A percentile compares a stretch with the other conserved stretches of the same genome.
Evolutionary conservation across 2,329 filamentous ascomycete species (phyloP).

Genomic region (Pestalotiopsis sp.): DNA sequence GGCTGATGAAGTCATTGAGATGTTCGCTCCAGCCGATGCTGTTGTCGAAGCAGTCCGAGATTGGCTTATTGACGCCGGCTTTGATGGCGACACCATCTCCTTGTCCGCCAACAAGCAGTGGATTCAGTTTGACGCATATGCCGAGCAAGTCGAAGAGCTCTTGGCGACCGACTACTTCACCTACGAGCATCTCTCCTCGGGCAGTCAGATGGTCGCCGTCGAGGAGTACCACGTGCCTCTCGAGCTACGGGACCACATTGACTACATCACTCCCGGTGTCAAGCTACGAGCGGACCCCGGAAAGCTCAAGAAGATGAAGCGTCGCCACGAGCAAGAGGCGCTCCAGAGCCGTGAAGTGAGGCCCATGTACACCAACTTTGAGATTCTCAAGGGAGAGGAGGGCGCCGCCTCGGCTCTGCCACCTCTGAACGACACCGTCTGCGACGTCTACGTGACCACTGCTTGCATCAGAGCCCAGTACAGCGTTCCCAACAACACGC

Average conservation of each 20-base stretch:
- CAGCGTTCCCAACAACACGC: conserved; percentile 21
- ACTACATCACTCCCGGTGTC: conserved; percentile 25
- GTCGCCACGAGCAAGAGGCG: conserved; percentile 13
- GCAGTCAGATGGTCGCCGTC: conserved; percentile 19
- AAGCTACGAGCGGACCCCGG: conserved; percentile 15
- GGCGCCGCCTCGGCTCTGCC: conserved; percentile 8
- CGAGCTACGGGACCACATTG: conserved; percentile 23
- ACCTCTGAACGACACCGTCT: conserved; percentile 22
- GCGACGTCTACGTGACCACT: conserved; percentile 22
- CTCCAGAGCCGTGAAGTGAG: conserved; percentile 1
- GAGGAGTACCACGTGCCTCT: conserved; percentile 24
- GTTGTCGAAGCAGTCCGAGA: conserved; percentile 29
- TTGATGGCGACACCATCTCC: conserved; percentile 21
- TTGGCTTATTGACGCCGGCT: conserved; percentile 33
- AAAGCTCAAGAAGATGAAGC: conserved; percentile 16
- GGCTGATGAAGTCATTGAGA: conserved; percentile 34
- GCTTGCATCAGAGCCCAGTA: conserved; percentile 25
- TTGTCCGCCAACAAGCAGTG: conserved; percentile 31
- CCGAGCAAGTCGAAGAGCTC: conserved; percentile 33
- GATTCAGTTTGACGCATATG: conserved; percentile 36
- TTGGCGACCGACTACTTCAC: conserved; percentile 35
- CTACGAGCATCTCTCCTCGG: conserved; percentile 32
- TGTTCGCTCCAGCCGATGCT: conserved; percentile 35
- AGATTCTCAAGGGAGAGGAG: conserved; percentile 6
- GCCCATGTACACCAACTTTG: conserved; percentile 19